These are phyloP conservation scores for Tranzscheliella williamsii DNA, from an alignment of 1,284 basidiomycete species.

Conservation along the genomic window DNA sequence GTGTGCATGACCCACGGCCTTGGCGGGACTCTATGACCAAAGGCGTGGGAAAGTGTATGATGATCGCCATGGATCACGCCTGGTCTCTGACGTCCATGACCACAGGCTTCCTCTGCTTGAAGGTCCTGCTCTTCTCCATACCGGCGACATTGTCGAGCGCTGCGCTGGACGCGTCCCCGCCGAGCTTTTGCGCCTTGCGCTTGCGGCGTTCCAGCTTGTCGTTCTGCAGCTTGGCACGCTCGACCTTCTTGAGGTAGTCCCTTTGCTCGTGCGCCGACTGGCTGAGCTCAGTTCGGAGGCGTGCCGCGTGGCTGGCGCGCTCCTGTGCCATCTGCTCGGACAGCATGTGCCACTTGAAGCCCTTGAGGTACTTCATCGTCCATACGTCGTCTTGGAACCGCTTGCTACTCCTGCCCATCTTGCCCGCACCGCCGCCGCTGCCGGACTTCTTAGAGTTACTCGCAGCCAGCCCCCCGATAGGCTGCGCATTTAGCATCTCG, in stretches of 20 bases:
- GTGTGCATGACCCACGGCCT: no score
- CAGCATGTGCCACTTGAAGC: conserved; percentile 98
- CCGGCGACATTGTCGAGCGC: conserved; percentile 15
- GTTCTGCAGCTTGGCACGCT: conserved; percentile 84
- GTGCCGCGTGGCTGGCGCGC: conserved; percentile 81
- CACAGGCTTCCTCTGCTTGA: conserved; percentile 52
- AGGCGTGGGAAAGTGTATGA: no score
- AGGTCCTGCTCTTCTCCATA: conserved; percentile 37
- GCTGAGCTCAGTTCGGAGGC: conserved; percentile 86
- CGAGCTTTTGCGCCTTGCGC: conserved; percentile 23
- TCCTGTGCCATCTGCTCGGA: conserved; percentile 98
- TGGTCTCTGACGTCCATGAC: conserved; percentile 54
- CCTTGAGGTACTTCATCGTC: conserved; percentile 98
- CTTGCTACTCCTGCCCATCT: conserved; percentile 40
- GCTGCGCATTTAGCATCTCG: conserved; percentile 91
- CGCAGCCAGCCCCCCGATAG: conserved; percentile 68
- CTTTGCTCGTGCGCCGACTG: conserved; percentile 86
- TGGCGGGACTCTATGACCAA: no score
- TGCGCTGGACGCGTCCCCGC: background rate
- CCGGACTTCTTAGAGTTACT: conserved; percentile 37
- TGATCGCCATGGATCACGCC: no score
- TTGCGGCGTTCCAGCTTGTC: conserved; percentile 74
- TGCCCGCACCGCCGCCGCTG: conserved; percentile 35
- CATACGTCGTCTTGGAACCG: conserved; percentile 92
- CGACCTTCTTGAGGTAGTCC: conserved; percentile 92